Base-by-base conservation (phyloP, 108 stramenopile genomes). In the Cyclostephanos tholiformis region DNA sequence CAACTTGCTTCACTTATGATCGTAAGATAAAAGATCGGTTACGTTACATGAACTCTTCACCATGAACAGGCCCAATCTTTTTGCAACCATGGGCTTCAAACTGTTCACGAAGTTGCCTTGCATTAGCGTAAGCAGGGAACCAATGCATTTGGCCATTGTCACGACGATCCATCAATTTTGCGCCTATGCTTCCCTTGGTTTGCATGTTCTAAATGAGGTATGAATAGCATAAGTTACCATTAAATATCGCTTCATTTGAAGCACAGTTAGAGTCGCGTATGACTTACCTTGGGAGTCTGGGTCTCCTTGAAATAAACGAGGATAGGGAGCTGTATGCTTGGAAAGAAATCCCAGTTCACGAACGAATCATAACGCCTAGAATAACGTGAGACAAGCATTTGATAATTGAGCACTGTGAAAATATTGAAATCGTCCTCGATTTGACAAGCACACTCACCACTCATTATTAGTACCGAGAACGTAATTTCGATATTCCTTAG, bases 221-320 rank as follows among this genome's bases (percentile, higher is more conserved):
- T 29, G 22, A 65, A 17, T 19, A 36, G 35, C 35, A 57, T 44
- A 17, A 32, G 56, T 13, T 36, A n/a, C 10, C 25, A 6, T 12
- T 29, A 36, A 35, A 23, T 69, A 16, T 65, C 22, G 4, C 26
- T 8, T 12, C 23, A 22, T 8, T 55, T 26, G 1, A 4, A 13
- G 23, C 27, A 27, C 17, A 22, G 26, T 48, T 13, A 50, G 35
- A 19, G 49, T 23, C 12, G 14, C 6, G 12, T 6, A 20, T 20
- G 1, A 41, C 46, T 58, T 67, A 76, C 84, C 25, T 76, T 61
- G 12, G 85, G 83, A 5, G 93, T 94, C 64, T 91, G 87, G 14
- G 85, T 88, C 59, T 94, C 93, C 66, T 91, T 91, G 72, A 94
- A 94, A 77, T 94, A 94, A 7, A 91, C 90, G 60, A 91, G 63